A percentile compares a stretch with the other conserved stretches of the same genome.
These are phyloP conservation scores for Pythium angustatum DNA, from an alignment of 352 stramenopile genomes.

Conservation along the genomic window DNA sequence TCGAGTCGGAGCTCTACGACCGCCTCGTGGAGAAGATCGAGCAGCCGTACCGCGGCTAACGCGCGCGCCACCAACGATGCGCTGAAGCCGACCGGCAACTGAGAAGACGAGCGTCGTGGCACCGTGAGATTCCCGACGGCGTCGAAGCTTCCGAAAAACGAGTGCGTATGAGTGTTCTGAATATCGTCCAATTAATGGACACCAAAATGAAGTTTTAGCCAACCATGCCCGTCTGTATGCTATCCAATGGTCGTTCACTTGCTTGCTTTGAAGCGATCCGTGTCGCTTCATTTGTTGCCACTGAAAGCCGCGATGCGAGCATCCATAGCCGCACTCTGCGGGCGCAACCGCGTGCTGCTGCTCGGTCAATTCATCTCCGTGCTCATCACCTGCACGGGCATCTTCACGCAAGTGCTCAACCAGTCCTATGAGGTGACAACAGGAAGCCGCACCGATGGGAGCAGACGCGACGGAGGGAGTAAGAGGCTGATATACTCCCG, in stretches of 20 bases:
- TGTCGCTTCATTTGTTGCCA: conserved; percentile 1
- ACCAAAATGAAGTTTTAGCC: conserved; percentile 15
- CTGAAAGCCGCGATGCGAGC: background rate
- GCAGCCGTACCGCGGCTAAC: conserved; percentile 64
- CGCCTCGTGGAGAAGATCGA: conserved; percentile 81
- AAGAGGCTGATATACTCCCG: background rate
- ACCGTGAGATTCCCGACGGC: too few species aligned
- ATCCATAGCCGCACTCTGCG: conserved; percentile 32
- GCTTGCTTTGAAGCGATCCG: background rate
- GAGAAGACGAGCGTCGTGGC: too few species aligned
- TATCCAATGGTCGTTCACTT: background rate
- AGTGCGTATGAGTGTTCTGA: conserved; percentile 1
- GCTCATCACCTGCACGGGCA: conserved; percentile 84
- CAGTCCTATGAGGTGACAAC: conserved; percentile 64
- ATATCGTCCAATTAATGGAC: conserved; percentile 28
- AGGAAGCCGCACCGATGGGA: background rate
- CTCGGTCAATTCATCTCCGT: conserved; percentile 89
- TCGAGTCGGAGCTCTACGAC: conserved; percentile 65
- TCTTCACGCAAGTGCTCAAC: conserved; percentile 86
- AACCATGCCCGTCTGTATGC: background rate
- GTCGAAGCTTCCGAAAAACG: background rate
- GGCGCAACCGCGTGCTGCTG: conserved; percentile 59
- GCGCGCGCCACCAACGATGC: too few species aligned
- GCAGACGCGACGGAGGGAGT: background rate
- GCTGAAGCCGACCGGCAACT: too few species aligned